Conservation (phyloP, 2,329 filamentous ascomycete genomes). For the Escovopsis sp. region DNA sequence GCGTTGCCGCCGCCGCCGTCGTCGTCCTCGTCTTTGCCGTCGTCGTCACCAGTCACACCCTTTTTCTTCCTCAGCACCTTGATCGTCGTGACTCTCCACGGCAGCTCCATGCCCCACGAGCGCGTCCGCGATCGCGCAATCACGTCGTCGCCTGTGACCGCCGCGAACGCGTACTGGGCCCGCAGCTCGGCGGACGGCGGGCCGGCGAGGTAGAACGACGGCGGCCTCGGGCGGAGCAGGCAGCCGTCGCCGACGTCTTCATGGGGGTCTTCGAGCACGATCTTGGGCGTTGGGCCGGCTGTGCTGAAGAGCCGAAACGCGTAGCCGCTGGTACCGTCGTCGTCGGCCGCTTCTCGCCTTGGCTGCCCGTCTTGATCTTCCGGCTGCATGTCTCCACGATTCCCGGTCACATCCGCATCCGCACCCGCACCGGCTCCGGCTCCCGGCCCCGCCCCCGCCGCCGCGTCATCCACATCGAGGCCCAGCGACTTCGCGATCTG, state of each 20-base stretch:
- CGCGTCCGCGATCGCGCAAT: slow-evolving; percentile 25
- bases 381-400: neutral
- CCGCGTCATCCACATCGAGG: slow-evolving; percentile 14
- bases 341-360: slow-evolving; percentile 14
- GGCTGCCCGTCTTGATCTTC: slow-evolving; percentile 1
- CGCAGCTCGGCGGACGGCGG: slow-evolving; percentile 21
- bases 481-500: slow-evolving; percentile 32
- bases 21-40: neutral
- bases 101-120: slow-evolving; percentile 43
- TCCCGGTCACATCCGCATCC: no score
- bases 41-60: slow-evolving; percentile 7
- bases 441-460: no score
- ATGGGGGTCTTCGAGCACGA: slow-evolving; percentile 32
- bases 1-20: slow-evolving; percentile 1
- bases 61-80: slow-evolving; percentile 18
- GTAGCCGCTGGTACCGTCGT: slow-evolving; percentile 14
- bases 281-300: slow-evolving; percentile 28
- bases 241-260: slow-evolving; percentile 22
- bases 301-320: slow-evolving; percentile 43
- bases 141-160: slow-evolving; percentile 38
- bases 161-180: slow-evolving; percentile 26
- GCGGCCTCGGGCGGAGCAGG: slow-evolving; percentile 23
- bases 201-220: slow-evolving; percentile 32
- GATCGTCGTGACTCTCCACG: slow-evolving; percentile 40
- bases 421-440: no score